Evolutionary conservation across 768 basidiomycete genomes (phyloP).

Genomic region (Hebeloma cylindrosporum): DNA sequence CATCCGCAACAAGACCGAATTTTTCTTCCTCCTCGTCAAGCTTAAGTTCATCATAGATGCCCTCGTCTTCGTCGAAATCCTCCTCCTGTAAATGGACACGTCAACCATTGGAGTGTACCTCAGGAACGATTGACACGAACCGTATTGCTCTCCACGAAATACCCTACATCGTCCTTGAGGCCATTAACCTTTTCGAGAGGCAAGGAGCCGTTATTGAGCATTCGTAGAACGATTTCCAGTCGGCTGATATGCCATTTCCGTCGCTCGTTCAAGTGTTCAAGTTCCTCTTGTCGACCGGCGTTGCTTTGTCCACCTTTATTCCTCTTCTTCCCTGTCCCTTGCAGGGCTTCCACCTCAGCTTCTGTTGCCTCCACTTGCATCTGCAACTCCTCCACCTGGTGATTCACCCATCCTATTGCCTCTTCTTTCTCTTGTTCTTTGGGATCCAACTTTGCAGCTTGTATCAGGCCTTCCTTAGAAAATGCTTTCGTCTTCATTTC

Average conservation of each 20-base stretch:
- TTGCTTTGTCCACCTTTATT: slow-evolving; percentile 65
- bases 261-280: slow-evolving; percentile 89
- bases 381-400: slow-evolving; percentile 86
- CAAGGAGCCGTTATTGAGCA: slow-evolving; percentile 92
- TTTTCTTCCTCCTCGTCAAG: slow-evolving; percentile 97
- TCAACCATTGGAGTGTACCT: not conserved
- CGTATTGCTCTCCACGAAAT: slow-evolving; percentile 94
- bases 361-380: slow-evolving; percentile 94
- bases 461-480: slow-evolving; percentile 96
- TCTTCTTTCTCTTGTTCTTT: slow-evolving; percentile 97
- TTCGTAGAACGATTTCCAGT: slow-evolving; percentile 88
- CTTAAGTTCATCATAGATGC: slow-evolving; percentile 96
- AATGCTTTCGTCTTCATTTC: slow-evolving; percentile 99
- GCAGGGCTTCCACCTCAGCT: slow-evolving; percentile 89
- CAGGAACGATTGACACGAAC: slow-evolving; percentile 45
- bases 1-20: slow-evolving; percentile 77
- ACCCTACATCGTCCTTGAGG: slow-evolving; percentile 92
- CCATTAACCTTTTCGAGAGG: slow-evolving; percentile 74
- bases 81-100: slow-evolving; percentile 66
- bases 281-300: slow-evolving; percentile 74
- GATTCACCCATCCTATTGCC: slow-evolving; percentile 81
- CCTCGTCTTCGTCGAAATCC: slow-evolving; percentile 95
- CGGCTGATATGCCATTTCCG: slow-evolving; percentile 94
- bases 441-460: slow-evolving; percentile 92
- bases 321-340: slow-evolving; percentile 82